phyloP scores from a whole-genome alignment of 305 asterid species.

The Fraxinus ornus region DNA sequence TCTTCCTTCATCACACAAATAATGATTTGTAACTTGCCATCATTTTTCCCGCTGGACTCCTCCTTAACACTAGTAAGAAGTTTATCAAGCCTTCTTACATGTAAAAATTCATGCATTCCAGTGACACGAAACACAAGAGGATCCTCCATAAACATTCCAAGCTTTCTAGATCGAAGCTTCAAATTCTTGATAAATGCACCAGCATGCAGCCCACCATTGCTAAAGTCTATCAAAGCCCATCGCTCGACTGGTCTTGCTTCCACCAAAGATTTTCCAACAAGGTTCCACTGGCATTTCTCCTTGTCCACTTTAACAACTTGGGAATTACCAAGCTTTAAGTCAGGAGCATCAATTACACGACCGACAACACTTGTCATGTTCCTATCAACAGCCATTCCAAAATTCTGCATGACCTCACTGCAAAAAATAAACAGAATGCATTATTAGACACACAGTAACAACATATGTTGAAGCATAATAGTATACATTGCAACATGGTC shows the following conservation, averaged over 20 bases:
- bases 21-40: slow-evolving; percentile 46
- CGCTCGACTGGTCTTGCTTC: slow-evolving; percentile 43
- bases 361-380: slow-evolving; percentile 55
- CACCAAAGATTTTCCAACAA: slow-evolving; percentile 43
- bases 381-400: slow-evolving; percentile 35
- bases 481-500: neutral
- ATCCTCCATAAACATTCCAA: slow-evolving; percentile 48
- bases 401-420: slow-evolving; percentile 37
- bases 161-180: slow-evolving; percentile 30
- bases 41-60: slow-evolving; percentile 8
- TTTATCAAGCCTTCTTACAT: slow-evolving; percentile 25
- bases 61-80: slow-evolving; percentile 36
- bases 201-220: slow-evolving; percentile 1
- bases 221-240: slow-evolving; percentile 67
- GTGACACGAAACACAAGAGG: slow-evolving; percentile 27
- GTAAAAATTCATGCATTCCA: slow-evolving; percentile 37
- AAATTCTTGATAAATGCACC: slow-evolving; percentile 27
- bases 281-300: slow-evolving; percentile 59
- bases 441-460: neutral
- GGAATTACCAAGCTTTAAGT: slow-evolving; percentile 33
- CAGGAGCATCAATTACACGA: slow-evolving; percentile 59
- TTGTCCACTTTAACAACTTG: slow-evolving; percentile 40
- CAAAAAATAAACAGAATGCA: slow-evolving; percentile 9
- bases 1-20: slow-evolving; percentile 52
- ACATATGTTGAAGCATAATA: neutral